These are phyloP conservation scores for Vitis riparia DNA, from an alignment of 164 flowering plant genomes.

Conservation along the genomic window DNA sequence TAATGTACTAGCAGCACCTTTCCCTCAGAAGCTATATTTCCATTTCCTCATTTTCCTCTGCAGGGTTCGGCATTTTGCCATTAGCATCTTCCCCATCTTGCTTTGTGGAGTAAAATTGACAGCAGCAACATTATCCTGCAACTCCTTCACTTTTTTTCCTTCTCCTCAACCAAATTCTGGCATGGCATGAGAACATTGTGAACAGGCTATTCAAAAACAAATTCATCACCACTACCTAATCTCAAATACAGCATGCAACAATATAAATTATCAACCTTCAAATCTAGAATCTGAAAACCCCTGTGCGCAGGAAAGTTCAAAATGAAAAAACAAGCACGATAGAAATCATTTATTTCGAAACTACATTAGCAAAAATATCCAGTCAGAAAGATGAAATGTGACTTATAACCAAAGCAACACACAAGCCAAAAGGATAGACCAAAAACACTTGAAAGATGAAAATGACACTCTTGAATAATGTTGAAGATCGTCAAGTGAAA, in stretches of 20 bases:
- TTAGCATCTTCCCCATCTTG: conserved; percentile 95
- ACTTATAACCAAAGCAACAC: no score
- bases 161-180: conserved; percentile 95
- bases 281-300: no score
- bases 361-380: no score
- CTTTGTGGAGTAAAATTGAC: conserved; percentile 88
- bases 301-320: no score
- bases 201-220: not conserved
- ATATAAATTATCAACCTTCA: not conserved
- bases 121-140: conserved; percentile 88
- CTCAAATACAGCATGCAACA: not conserved
- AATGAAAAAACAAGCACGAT: no score
- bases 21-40: conserved; percentile 89
- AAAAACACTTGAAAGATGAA: no score
- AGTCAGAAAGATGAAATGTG: no score
- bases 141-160: conserved; percentile 93
- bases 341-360: no score
- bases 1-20: conserved; percentile 54
- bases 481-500: no score
- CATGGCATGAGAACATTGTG: conserved; percentile 7
- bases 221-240: not conserved
- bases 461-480: no score
- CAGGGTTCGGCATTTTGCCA: conserved; percentile 94
- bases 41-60: conserved; percentile 99
- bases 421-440: no score